These are phyloP conservation scores for Clitopilus hobsonii DNA, from an alignment of 768 basidiomycete species.

Conservation along the genomic window DNA sequence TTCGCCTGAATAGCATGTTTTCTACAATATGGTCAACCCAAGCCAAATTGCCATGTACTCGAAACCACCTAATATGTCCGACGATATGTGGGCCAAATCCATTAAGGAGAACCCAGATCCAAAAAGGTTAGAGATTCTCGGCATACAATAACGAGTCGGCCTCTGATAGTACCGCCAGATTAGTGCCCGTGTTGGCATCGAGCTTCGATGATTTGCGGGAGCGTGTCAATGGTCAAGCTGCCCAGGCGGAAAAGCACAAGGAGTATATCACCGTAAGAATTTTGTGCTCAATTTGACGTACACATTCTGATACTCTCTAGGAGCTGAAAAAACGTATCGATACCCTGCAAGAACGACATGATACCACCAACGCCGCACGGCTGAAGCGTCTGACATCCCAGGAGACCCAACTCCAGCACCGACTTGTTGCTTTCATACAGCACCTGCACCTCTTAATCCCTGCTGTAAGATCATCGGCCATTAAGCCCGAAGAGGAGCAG, in stretches of 20 bases:
- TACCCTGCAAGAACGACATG: constrained; percentile 56
- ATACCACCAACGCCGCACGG: constrained; percentile 63
- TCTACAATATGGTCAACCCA: constrained; percentile 82
- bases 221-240: constrained; percentile 71
- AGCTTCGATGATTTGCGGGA: constrained; percentile 80
- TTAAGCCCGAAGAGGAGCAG: constrained; percentile 77
- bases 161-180: constrained; percentile 32
- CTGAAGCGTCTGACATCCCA: constrained; percentile 55
- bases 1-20: constrained; percentile 51
- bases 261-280: constrained; percentile 52
- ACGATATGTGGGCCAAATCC: constrained; percentile 80
- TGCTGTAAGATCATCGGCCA: constrained; percentile 65
- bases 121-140: constrained; percentile 47
- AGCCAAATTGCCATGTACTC: constrained; percentile 59
- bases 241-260: constrained; percentile 62
- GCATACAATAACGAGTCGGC: not conserved
- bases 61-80: constrained; percentile 66
- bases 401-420: constrained; percentile 68
- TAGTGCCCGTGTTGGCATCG: constrained; percentile 74
- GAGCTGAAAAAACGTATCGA: constrained; percentile 66
- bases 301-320: constrained; percentile 19
- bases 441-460: constrained; percentile 81
- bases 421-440: constrained; percentile 64
- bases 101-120: constrained; percentile 79
- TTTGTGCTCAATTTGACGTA: not conserved